Evolutionary conservation across 352 stramenopile species (phyloP), one percentile per base, ranked within the genome.

Genomic region (Phytophthora uliginosa): DNA sequence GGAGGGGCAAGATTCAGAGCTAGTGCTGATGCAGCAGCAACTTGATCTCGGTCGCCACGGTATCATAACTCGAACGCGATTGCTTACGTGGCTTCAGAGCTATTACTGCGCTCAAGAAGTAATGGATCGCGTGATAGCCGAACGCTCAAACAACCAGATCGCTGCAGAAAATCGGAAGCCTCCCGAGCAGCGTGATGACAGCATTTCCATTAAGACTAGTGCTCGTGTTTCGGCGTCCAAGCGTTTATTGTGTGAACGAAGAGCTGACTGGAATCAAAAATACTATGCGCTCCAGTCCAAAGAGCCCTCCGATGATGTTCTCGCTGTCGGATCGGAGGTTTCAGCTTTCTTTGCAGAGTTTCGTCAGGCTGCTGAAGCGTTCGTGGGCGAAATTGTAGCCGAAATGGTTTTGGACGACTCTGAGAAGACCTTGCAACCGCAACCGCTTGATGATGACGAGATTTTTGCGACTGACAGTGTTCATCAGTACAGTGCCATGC

Each of bases 1-100:
- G 84, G 72, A 90, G 22, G 78, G 80, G 4, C 65, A 77, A 8
- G 73, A 77, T 13, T 66, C 69, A 2, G 79, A 89, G 36, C 69
- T 90, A 24, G 57, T 58, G 2, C n/a, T 82, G 17, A 72, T 89
- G 40, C 82, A 92, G 52, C 82, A 92, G 28, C 76, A 88, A 20
- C 66, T 94, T 47, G 86, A 91, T 38, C 76, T 84, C 0, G 72
- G 72, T 17, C 61, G 74, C 8, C 76, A 78, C 15, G 82, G 81
- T 36, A 77, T 71, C 42, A 84, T 88, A 34, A 68, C 69, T 38
- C 81, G 74, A 52, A 75, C 72, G 1, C 79, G 81, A 2, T 76
- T 91, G 31, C 62, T 91, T 10, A 63, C 66, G 2, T 84, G 77
- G 71, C 72, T 88, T 28, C 76, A 72, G 40, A 79, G 76, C 28